A percentile compares a stretch with the other conserved stretches of the same genome.
phyloP scores from a whole-genome alignment of 2,329 filamentous ascomycete genomes.

The Trichoderma atroviride region DNA sequence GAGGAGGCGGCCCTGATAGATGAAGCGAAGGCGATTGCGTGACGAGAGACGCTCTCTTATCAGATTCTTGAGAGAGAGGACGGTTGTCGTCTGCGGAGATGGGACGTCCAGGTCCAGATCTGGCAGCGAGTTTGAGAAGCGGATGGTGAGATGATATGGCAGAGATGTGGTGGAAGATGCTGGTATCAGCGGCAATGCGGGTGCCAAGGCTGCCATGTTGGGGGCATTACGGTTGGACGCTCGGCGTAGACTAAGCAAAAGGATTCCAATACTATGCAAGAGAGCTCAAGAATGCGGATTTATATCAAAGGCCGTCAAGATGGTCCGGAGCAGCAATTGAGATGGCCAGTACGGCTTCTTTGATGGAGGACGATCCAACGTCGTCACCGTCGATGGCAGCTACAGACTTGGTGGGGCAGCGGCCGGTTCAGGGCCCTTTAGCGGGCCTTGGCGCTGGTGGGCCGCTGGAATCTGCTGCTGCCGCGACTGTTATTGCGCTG shows the following conservation, averaged over 20 bases:
- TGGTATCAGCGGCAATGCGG: slow-evolving; percentile 4
- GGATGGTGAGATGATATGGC: slow-evolving; percentile 77
- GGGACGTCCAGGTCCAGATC: slow-evolving; percentile 80
- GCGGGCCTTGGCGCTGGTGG: slow-evolving; percentile 13
- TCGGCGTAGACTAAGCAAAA: not conserved
- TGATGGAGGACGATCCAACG: slow-evolving; percentile 26
- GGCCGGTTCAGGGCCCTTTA: not conserved
- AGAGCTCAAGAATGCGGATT: no score
- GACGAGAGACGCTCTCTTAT: slow-evolving; percentile 75
- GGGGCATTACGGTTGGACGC: slow-evolving; percentile 30
- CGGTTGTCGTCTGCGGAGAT: slow-evolving; percentile 68
- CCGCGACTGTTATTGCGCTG: slow-evolving; percentile 14
- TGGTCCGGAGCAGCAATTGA: not conserved
- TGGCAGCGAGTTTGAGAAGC: slow-evolving; percentile 83
- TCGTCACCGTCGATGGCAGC: slow-evolving; percentile 22
- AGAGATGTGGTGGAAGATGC: slow-evolving; percentile 32
- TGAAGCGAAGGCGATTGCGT: slow-evolving; percentile 77
- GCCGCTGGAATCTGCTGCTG: slow-evolving; percentile 17
- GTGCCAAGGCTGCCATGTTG: slow-evolving; percentile 33
- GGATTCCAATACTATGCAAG: not conserved
- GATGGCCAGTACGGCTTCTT: not conserved
- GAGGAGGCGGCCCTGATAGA: slow-evolving; percentile 85
- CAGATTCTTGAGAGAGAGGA: slow-evolving; percentile 77
- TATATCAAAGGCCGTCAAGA: not conserved
- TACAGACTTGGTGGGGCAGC: not conserved